These are phyloP conservation scores for Linum trigynum DNA, from an alignment of 345 rosid genomes.

Conservation along the genomic window DNA sequence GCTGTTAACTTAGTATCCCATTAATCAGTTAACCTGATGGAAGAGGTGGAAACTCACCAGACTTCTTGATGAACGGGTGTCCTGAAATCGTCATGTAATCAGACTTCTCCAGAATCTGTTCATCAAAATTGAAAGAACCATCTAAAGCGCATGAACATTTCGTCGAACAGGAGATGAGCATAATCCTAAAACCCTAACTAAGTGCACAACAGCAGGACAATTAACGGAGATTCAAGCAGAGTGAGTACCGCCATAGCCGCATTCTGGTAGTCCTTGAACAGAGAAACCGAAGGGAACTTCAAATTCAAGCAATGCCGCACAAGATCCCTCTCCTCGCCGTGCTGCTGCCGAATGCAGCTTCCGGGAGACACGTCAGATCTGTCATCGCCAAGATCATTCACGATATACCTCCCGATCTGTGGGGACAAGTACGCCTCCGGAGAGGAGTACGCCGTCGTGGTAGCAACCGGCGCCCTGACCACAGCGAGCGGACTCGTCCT, in stretches of 20 bases:
- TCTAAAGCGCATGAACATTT: not conserved
- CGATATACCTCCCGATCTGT: conserved; percentile 31
- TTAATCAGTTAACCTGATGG: not conserved
- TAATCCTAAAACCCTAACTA: conserved; percentile 4
- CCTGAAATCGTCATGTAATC: conserved; percentile 89
- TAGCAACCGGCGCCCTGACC: conserved; percentile 34
- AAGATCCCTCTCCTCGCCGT: conserved; percentile 35
- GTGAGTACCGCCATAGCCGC: conserved; percentile 76
- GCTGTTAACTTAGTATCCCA: conserved; percentile 6
- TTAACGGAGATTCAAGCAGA: not conserved
- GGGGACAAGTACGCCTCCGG: conserved; percentile 76
- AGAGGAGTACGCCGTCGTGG: conserved; percentile 20
- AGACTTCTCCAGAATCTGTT: conserved; percentile 81
- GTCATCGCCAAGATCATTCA: conserved; percentile 11
- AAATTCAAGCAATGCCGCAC: conserved; percentile 63
- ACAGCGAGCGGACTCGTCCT: conserved; percentile 42
- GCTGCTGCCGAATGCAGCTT: conserved; percentile 16
- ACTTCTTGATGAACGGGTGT: conserved; percentile 71
- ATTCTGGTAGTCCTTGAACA: conserved; percentile 84
- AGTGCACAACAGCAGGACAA: not conserved
- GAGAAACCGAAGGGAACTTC: conserved; percentile 72
- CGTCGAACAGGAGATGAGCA: not conserved
- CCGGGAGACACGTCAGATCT: conserved; percentile 31
- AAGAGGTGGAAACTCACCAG: conserved; percentile 38
- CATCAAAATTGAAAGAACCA: conserved; percentile 14